phyloP scores from a whole-genome alignment of 306 rosid genomes.

The Medicago lupulina region DNA sequence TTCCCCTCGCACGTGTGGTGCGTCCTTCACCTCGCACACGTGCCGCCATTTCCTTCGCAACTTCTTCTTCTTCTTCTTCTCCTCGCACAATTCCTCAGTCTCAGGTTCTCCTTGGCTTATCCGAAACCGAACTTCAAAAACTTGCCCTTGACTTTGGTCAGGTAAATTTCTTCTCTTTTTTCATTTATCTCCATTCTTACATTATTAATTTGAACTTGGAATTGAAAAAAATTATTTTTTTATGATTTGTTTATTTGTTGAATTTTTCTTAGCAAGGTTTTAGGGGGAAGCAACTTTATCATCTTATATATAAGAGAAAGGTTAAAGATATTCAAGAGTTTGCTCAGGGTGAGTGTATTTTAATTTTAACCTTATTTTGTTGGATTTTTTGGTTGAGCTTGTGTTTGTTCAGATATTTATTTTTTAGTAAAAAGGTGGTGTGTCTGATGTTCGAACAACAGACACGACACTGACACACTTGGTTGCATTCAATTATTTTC shows the following conservation, averaged over 20 bases:
- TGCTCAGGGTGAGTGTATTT: constrained; percentile 56
- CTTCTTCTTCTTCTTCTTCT: constrained; percentile 48
- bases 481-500: too few species aligned
- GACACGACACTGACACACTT: background rate
- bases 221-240: background rate
- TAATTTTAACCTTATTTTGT: background rate
- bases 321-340: constrained; percentile 79
- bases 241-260: constrained; percentile 13
- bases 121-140: constrained; percentile 81
- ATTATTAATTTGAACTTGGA: background rate
- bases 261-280: constrained; percentile 62
- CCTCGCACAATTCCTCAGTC: constrained; percentile 50
- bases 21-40: constrained; percentile 42
- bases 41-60: constrained; percentile 41
- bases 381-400: constrained; percentile 2
- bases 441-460: background rate
- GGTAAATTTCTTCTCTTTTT: constrained; percentile 50
- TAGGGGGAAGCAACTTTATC: constrained; percentile 92
- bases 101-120: constrained; percentile 81
- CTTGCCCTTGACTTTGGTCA: constrained; percentile 74
- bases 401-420: background rate
- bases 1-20: constrained; percentile 66
- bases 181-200: background rate
- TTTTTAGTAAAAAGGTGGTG: background rate
- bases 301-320: constrained; percentile 87